A percentile compares a stretch with the other conserved stretches of the same genome.
Evolutionary conservation across 345 rosid species (phyloP).

Genomic region (Zanthoxylum bungeanum): DNA sequence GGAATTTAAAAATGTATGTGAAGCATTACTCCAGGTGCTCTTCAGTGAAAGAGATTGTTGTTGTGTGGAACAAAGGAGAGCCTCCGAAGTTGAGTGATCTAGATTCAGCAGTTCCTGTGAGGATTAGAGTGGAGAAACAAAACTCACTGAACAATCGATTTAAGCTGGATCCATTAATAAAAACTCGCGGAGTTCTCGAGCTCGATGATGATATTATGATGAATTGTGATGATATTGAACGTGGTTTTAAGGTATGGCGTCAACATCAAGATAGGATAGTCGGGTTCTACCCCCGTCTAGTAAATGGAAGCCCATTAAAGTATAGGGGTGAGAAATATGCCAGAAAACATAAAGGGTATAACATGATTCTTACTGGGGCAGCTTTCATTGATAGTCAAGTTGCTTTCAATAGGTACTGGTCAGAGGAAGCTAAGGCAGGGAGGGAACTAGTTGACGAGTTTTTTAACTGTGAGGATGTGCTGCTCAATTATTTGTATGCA

Average conservation of each 20-base stretch:
- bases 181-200: slow-evolving; percentile 81
- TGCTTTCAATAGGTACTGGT: slow-evolving; percentile 70
- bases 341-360: slow-evolving; percentile 65
- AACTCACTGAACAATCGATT: slow-evolving; percentile 91
- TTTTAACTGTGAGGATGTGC: slow-evolving; percentile 90
- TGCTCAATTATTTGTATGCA: slow-evolving; percentile 77
- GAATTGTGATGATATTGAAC: slow-evolving; percentile 76
- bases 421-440: slow-evolving; percentile 56
- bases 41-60: slow-evolving; percentile 86
- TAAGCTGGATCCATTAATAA: slow-evolving; percentile 61
- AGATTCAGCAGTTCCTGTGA: slow-evolving; percentile 82
- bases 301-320: slow-evolving; percentile 47
- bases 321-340: slow-evolving; percentile 83
- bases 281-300: slow-evolving; percentile 85
- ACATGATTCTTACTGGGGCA: slow-evolving; percentile 94
- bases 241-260: slow-evolving; percentile 89
- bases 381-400: slow-evolving; percentile 66
- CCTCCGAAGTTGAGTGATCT: slow-evolving; percentile 64
- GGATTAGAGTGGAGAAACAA: slow-evolving; percentile 66
- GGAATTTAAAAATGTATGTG: slow-evolving; percentile 93
- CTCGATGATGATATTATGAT: slow-evolving; percentile 98
- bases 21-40: slow-evolving; percentile 92
- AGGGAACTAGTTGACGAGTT: slow-evolving; percentile 59
- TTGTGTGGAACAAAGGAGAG: slow-evolving; percentile 93
- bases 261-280: slow-evolving; percentile 79